Percentiles rank a stretch among this genome's conserved stretches.
Evolutionary conservation across 2,329 filamentous ascomycete genomes (phyloP).

Genomic region (Lecanicillium sp.): DNA sequence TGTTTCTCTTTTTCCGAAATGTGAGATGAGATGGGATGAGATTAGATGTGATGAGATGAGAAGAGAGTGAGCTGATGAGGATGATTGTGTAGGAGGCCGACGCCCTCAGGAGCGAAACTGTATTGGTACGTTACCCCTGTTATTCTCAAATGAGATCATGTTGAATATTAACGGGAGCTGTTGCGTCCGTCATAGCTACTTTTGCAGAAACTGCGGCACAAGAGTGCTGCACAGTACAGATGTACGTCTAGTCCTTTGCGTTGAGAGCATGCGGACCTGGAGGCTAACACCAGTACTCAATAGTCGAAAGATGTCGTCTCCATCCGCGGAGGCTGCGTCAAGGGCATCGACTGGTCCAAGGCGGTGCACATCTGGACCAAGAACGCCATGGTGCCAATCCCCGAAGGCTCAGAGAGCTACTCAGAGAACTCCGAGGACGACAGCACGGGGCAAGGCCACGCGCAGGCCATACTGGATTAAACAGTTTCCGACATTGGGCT

Average conservation of each 20-base stretch:
- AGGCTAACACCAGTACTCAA: conserved; percentile 12
- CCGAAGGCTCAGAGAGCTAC: conserved; percentile 54
- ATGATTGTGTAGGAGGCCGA: conserved; percentile 45
- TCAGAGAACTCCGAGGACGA: conserved; percentile 45
- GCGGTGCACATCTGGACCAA: conserved; percentile 65
- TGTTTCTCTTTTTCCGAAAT: background rate
- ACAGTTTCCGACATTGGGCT: too few relatives aligned
- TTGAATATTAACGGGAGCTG: background rate
- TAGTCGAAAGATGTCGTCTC: conserved; percentile 54
- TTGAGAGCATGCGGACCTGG: background rate
- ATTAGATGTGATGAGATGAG: background rate
- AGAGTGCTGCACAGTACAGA: conserved; percentile 57
- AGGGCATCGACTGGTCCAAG: conserved; percentile 53
- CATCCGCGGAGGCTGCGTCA: conserved; percentile 62
- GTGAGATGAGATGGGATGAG: background rate
- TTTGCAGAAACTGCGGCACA: conserved; percentile 61
- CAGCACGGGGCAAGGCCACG: conserved; percentile 2
- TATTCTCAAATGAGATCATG: background rate
- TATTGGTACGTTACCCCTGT: conserved; percentile 43
- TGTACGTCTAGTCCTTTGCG: conserved; percentile 30
- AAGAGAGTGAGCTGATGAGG: too few relatives aligned
- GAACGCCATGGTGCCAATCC: conserved; percentile 62
- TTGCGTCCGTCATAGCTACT: conserved; percentile 42
- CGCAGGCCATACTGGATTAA: conserved; percentile 4
- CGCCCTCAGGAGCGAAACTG: conserved; percentile 49